Evolutionary conservation across 495 filamentous ascomycete species (phyloP).

Genomic region (Penicillium manginii): DNA sequence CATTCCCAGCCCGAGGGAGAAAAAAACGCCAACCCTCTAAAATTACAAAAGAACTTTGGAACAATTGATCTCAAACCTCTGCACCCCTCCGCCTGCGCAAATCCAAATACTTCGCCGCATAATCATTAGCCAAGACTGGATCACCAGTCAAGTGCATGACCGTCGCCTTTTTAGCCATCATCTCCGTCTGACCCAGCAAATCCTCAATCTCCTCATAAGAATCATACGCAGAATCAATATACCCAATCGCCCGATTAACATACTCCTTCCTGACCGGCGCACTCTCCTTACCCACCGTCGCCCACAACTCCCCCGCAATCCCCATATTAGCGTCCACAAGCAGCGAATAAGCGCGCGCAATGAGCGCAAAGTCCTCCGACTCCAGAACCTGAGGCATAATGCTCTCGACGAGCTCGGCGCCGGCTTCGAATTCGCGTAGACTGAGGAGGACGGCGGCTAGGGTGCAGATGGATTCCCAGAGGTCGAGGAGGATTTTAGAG

Average conservation of each 20-base stretch:
- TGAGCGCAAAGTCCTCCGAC: conserved; percentile 65
- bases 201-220: conserved; percentile 77
- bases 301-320: conserved; percentile 61
- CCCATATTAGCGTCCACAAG: conserved; percentile 86
- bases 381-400: conserved; percentile 85
- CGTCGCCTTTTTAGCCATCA: conserved; percentile 85
- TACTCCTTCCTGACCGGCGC: conserved; percentile 54
- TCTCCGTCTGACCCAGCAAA: conserved; percentile 73
- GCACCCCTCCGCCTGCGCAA: conserved; percentile 46
- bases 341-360: conserved; percentile 70
- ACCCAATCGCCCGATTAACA: conserved; percentile 65
- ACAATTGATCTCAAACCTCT: conserved; percentile 13
- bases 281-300: conserved; percentile 23
- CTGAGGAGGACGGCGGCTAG: conserved; percentile 70
- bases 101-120: conserved; percentile 69
- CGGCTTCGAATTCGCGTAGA: conserved; percentile 75
- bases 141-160: conserved; percentile 78
- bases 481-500: conserved; percentile 67
- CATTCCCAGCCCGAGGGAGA: not conserved
- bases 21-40: conserved; percentile 1
- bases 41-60: not conserved
- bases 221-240: conserved; percentile 68
- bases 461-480: conserved; percentile 78
- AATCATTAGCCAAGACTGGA: conserved; percentile 70
- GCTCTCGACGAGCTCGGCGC: conserved; percentile 66